Evolutionary conservation across 805 yeast genomes (phyloP), one percentile per base, ranked within the genome.

Genomic region (Hanseniaspora nectarophila): DNA sequence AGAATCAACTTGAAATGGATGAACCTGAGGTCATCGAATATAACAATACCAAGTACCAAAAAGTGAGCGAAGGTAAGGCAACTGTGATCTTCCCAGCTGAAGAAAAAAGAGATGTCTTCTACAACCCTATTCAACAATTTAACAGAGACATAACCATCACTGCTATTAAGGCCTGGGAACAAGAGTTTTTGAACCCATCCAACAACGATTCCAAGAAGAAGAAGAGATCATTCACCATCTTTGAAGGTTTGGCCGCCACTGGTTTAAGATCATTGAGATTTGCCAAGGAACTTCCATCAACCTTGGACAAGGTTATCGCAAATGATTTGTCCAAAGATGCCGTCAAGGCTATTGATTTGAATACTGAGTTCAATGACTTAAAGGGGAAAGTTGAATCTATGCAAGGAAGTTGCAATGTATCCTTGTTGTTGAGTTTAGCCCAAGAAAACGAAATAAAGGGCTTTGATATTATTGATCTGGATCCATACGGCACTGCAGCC

Each of bases 401-500:
- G 58, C 76, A 77, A 58, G 95, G 92, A 31, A 97, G 92, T 68
- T 98, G 98, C n/a, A 87, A 84, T 57, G 78, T 77, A 38, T 78
- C 75, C 61, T 86, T 92, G 95, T 71, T 81, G 49, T 26, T 61
- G 68, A 29, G 46, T 21, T n/a, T 54, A 63, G 68, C 60, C 5
- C 35, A 42, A 12, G 56, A 67, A 67, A 60, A 61, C 57, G 63
- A 68, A 45, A 67, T 61, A 16, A 73, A 69, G 24, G 70, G 71
- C 49, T 88, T 82, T 67, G 95, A 92, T 63, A 85, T 86, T 3
- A 78, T 92, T 54, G 99, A 92, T 67, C 73, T 92, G 48, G 99
- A 92, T 66, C 99, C 99, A 0, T 92, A 92, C 63, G 99, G 99
- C 29, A 83, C 97, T 0, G 98, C 96, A 0, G 78, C 96, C 0